Base-by-base conservation (phyloP, 2,329 filamentous ascomycete species). In the Neophaeococcomyces aloes region DNA sequence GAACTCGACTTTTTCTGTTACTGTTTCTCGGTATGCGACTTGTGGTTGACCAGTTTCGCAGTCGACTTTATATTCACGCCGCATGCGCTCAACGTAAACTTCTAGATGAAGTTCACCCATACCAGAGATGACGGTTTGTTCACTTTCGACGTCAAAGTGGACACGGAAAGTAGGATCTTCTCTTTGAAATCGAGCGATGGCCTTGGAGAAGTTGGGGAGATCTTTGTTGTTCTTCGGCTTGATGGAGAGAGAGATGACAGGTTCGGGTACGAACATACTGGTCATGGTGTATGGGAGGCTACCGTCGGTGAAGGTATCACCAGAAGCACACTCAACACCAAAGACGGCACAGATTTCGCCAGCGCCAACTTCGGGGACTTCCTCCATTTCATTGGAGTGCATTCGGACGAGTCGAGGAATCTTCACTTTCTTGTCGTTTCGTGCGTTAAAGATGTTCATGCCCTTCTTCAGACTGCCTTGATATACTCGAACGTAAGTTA, bases 331-430 rank as follows among this genome's bases (percentile, higher is more conserved):
- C 57, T 98, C 91, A 43, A 98, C 85, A 59, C 91, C 91, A 60
- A 98, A 98, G 47, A 98, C 91, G 48, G 91, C 91, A 61, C 91
- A 98, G 52, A 98, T 98, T 65, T 98, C 91, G 65, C 91, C 91
- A 42, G 91, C 89, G 41, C 88, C 86, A 51, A 98, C 83, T 64
- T 95, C 88, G 44, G 69, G 72, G 23, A 95, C 86, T 60, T 98
- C 91, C 65, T 98, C 91, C 89, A 98, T 94, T 61, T 98, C 91
- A 61, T 96, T 94, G 35, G 88, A 94, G 71, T 98, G 91, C 91
- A 98, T 98, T 50, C 91, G 86, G 50, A 98, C 91, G 57, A 98
- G 96, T 60, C 89, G 84, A 15, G 91, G 91, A 46, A 98, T 82
- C 66, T 93, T 88, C 61, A 98, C 83, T 71, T 89, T 95, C 75